Evolutionary conservation across 352 stramenopile genomes (phyloP).

Genomic region (Pilasporangium apinafurcum): DNA sequence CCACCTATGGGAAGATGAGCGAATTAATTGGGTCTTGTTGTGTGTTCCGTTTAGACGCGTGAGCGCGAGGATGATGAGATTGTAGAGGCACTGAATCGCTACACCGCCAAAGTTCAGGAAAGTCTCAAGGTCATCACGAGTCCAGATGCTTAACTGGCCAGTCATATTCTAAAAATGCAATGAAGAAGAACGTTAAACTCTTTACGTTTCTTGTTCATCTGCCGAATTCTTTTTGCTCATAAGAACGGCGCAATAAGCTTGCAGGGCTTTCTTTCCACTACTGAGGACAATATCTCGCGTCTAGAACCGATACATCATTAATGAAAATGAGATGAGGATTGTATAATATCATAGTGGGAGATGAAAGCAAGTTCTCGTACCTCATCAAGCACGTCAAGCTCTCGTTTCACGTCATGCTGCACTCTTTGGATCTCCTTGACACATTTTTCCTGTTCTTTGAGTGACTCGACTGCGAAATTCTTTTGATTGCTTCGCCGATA

Average conservation of each 20-base stretch:
- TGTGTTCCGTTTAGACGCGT: constrained; percentile 67
- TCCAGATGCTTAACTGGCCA: constrained; percentile 57
- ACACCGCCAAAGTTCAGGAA: constrained; percentile 91
- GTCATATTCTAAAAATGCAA: too few species aligned
- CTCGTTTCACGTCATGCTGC: constrained; percentile 45
- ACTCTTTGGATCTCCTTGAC: constrained; percentile 48
- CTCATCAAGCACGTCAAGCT: constrained; percentile 54
- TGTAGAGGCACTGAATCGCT: constrained; percentile 89
- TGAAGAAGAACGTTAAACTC: too few species aligned
- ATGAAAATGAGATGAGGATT: neutral
- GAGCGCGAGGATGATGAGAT: constrained; percentile 92
- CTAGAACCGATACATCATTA: constrained; percentile 7
- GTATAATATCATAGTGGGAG: neutral
- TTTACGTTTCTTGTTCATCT: constrained; percentile 21
- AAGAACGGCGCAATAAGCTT: constrained; percentile 63
- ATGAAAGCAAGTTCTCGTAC: constrained; percentile 7
- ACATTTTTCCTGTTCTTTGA: constrained; percentile 50
- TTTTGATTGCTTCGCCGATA: constrained; percentile 39
- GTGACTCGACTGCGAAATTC: constrained; percentile 34
- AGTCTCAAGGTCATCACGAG: constrained; percentile 91
- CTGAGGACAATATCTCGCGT: constrained; percentile 61
- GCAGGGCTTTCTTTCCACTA: constrained; percentile 65
- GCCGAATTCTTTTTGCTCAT: constrained; percentile 39
- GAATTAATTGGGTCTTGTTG: too few species aligned
- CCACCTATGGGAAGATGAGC: neutral